phyloP scores from a whole-genome alignment of 345 rosid genomes.

The Brassica incana region DNA sequence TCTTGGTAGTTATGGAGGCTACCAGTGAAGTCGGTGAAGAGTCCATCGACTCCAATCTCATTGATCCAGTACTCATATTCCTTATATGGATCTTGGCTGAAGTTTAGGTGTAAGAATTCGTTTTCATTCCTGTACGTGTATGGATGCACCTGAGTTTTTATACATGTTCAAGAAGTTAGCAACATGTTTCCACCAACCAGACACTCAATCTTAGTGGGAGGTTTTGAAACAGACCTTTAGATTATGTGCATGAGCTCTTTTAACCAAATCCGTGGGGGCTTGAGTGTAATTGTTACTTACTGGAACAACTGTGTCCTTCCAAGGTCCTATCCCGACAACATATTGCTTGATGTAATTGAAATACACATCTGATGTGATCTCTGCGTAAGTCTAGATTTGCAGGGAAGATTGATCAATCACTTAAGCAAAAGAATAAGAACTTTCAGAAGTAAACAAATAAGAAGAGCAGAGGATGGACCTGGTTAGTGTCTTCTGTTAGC shows the following conservation, averaged over 20 bases:
- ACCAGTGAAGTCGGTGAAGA: constrained; percentile 91
- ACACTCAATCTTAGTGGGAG: neutral
- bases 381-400: constrained; percentile 66
- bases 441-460: neutral
- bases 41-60: constrained; percentile 77
- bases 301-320: constrained; percentile 91
- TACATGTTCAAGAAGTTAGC: constrained; percentile 13
- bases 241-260: constrained; percentile 70
- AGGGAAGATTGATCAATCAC: neutral
- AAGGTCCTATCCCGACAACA: constrained; percentile 96
- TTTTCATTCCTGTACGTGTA: constrained; percentile 83
- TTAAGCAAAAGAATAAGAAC: neutral
- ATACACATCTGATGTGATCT: constrained; percentile 84
- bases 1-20: constrained; percentile 73
- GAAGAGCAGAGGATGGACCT: constrained; percentile 49
- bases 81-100: constrained; percentile 71
- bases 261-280: constrained; percentile 79
- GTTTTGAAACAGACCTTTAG: constrained; percentile 56
- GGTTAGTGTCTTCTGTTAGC: constrained; percentile 87
- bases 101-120: constrained; percentile 56
- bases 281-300: constrained; percentile 58
- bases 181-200: neutral
- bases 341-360: constrained; percentile 72
- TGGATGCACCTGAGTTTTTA: constrained; percentile 73
- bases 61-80: constrained; percentile 87